Base-by-base conservation (phyloP, 441 rosid genomes). In the Geranium incanum region DNA sequence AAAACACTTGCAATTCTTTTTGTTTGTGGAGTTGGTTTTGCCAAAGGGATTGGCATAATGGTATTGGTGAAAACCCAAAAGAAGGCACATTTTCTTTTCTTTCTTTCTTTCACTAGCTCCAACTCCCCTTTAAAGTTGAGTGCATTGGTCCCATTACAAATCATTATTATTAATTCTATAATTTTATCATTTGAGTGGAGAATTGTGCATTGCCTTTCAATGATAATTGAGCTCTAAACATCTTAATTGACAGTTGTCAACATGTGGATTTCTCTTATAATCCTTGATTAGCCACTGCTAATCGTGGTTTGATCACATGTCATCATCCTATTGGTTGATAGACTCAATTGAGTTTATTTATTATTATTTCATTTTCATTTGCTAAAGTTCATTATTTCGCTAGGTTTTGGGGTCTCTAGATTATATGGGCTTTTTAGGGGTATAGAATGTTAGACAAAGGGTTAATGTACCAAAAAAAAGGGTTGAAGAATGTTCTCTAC, bases 251-350 rank as follows among this genome's bases (percentile, higher is more conserved):
- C 67, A 63, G 38, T 63, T 63, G 67, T 63, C 67, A 63, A 1
- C 66, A 62, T 21, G 3, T 62, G 36, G 36, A 12, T 21, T 62
- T 23, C 67, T 63, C 67, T 63, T 0, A 6, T 12, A 63, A 63
- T 63, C 67, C 67, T 63, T 63, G 67, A 63, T 63, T 63, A 63
- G 67, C n/a, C 67, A 28, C 67, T 63, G 67, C 67, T 63, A 63
- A 63, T 63, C 38, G 67, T 63, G 67, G 4, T 63, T 13, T 2
- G 16, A 15, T 1, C 2, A 12, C 38, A 16, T 63, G 67, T 28
- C 67, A 11, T 33, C n/a, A 8, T 5, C 39, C 16, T 12, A 63
- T 63, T 63, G 38, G 67, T n/a, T 12, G 57, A 48, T 48, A 28
- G 2, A 55, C 62, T n/a, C 21, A 55, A n/a, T 55, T 55, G 62